Evolutionary conservation across 495 filamentous ascomycete genomes (phyloP), one percentile per base, ranked within the genome.

Genomic region (Penicillium paxilli): DNA sequence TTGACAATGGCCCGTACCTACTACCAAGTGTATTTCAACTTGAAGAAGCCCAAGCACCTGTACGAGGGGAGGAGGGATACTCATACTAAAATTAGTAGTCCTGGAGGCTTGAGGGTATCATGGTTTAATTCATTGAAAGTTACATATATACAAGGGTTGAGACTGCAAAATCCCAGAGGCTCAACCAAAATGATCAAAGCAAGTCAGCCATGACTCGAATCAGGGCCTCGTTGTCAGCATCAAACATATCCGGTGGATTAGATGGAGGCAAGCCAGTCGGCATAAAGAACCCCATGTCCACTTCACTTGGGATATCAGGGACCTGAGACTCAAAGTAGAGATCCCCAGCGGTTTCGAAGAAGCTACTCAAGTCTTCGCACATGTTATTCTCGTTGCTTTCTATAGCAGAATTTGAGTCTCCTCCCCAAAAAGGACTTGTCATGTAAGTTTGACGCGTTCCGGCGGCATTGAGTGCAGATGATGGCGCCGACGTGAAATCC

Each of bases 271-370:
- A 16, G 17, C 48, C 45, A 11, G 46, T 42, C 9, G 53, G 30
- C 16, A 47, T 37, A 25, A 45, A 24, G 21, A 53, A 51, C 37
- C 45, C 59, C 54, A 58, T 52, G 32, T 57, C 54, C 45, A 56
- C 49, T 19, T 49, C 54, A 9, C 37, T 42, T 26, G 52, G 16
- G 9, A 55, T 20, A 22, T 59, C 42, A 25, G 55, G 37, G 21
- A 55, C 11, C 32, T 44, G 24, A 17, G 71, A 60, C 44, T 72
- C 65, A 44, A 71, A 73, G 20, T 74, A 75, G 8, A 75, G 54
- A 3, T 64, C 71, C 3, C 74, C 74, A 0, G 74, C 72, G 46
- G 73, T 69, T 49, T 75, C 74, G 53, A 77, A 77, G 56, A 77
- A 77, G 47, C 66, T 74, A 16, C 72, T 77, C 28, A 77, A 49